Percentiles rank a stretch among this genome's conserved stretches.
phyloP scores from a whole-genome alignment of 1,284 basidiomycete species.

The Sanguinoderma infundibulare region DNA sequence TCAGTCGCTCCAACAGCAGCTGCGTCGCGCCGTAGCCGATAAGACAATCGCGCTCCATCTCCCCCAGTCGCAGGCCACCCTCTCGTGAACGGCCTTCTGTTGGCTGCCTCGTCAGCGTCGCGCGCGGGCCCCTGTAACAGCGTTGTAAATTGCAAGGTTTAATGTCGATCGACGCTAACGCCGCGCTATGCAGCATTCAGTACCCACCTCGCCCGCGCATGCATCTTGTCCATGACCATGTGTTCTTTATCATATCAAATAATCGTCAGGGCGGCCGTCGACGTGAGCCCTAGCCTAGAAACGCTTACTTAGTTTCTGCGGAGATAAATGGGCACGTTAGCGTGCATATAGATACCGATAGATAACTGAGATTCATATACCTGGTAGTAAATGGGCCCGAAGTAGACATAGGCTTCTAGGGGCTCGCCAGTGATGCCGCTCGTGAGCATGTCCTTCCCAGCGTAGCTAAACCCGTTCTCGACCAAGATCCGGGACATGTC shows the following conservation, averaged over 20 bases:
- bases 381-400: constrained; percentile 99
- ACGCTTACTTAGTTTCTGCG: constrained; percentile 78
- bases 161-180: neutral
- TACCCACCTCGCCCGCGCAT: constrained; percentile 88
- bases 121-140: constrained; percentile 82
- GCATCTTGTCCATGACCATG: constrained; percentile 99
- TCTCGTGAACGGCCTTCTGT: constrained; percentile 98
- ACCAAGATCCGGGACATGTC: constrained; percentile 98
- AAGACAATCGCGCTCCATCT: constrained; percentile 99
- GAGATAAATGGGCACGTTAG: constrained; percentile 13
- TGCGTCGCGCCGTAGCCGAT: constrained; percentile 98
- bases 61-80: constrained; percentile 95
- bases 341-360: constrained; percentile 2
- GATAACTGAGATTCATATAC: constrained; percentile 42
- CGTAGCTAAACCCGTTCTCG: constrained; percentile 96
- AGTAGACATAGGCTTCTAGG: constrained; percentile 96
- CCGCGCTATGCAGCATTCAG: neutral
- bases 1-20: constrained; percentile 92
- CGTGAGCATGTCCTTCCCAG: constrained; percentile 97
- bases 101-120: constrained; percentile 96
- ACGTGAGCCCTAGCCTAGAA: neutral
- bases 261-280: constrained; percentile 29
- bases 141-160: constrained; percentile 3
- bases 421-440: constrained; percentile 98
- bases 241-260: constrained; percentile 59